These are phyloP conservation scores for Hibiscus trionum DNA, from an alignment of 345 rosid genomes.

Conservation along the genomic window DNA sequence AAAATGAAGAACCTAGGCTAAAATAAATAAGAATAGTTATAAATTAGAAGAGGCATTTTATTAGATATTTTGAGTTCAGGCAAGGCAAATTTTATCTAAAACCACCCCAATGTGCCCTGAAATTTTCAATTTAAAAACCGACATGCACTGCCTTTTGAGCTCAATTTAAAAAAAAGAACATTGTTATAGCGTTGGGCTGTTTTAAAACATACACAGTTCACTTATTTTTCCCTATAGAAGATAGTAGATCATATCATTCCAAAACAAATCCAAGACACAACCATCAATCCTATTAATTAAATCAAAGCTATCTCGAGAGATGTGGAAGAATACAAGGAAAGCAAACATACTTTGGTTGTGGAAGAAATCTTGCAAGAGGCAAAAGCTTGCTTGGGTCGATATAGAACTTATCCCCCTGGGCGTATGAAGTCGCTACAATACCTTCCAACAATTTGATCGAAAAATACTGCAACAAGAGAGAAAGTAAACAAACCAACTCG, in stretches of 20 bases:
- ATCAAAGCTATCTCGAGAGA: not conserved
- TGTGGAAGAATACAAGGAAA: not conserved
- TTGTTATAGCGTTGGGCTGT: not conserved
- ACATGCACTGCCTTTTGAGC: not conserved
- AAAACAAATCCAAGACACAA: not conserved
- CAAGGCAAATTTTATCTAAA: not conserved
- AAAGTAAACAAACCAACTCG: not conserved
- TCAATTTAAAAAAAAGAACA: not conserved
- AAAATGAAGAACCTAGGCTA: too few species aligned
- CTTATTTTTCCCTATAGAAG: not conserved
- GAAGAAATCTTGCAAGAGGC: conserved; percentile 79
- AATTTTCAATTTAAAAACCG: not conserved
- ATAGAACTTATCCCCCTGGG: conserved; percentile 71
- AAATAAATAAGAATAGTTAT: too few species aligned
- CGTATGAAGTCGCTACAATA: conserved; percentile 77
- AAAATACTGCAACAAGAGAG: conserved; percentile 36
- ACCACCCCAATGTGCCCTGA: not conserved
- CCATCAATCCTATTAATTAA: not conserved
- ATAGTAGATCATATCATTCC: not conserved
- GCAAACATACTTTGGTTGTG: conserved; percentile 78
- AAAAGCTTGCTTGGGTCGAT: conserved; percentile 73
- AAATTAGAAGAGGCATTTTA: too few species aligned
- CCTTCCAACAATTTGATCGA: conserved; percentile 94
- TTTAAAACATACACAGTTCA: not conserved
- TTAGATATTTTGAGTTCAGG: not conserved